Conservation (phyloP, 371 early-diverging fungal genomes). For the Funneliformis caledonium region DNA sequence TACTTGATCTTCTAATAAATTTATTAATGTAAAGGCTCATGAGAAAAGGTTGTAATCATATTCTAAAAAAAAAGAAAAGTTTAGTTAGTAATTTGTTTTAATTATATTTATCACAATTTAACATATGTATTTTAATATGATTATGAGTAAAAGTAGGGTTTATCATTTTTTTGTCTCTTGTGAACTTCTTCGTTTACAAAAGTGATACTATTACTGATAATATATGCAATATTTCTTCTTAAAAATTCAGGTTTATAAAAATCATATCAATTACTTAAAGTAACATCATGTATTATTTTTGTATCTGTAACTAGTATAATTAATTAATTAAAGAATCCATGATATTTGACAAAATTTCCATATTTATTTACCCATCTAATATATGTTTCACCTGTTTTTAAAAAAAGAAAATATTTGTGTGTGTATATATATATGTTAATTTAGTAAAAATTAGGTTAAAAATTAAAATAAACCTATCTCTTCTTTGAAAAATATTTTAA, state of each 20-base stretch:
- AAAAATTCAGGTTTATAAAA: slow-evolving; percentile 57
- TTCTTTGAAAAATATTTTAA: not conserved
- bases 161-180: slow-evolving; percentile 66
- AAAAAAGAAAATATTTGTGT: too few relatives aligned
- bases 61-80: too few relatives aligned
- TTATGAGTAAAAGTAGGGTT: slow-evolving; percentile 67
- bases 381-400: slow-evolving; percentile 54
- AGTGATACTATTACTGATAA: slow-evolving; percentile 62
- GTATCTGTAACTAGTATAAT: slow-evolving; percentile 61
- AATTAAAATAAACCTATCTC: not conserved
- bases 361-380: slow-evolving; percentile 59
- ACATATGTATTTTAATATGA: slow-evolving; percentile 48
- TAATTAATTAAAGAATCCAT: too few relatives aligned
- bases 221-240: slow-evolving; percentile 41
- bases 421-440: too few relatives aligned
- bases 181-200: slow-evolving; percentile 64
- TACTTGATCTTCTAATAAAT: slow-evolving; percentile 35
- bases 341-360: slow-evolving; percentile 56
- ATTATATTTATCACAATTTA: not conserved
- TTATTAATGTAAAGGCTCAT: slow-evolving; percentile 47
- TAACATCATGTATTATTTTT: slow-evolving; percentile 55
- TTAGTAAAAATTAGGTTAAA: not conserved
- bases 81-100: not conserved
- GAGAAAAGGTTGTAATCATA: slow-evolving; percentile 53
- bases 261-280: slow-evolving; percentile 55